phyloP scores from a whole-genome alignment of 106 monocot genomes.

The Dendrobium catenatum region DNA sequence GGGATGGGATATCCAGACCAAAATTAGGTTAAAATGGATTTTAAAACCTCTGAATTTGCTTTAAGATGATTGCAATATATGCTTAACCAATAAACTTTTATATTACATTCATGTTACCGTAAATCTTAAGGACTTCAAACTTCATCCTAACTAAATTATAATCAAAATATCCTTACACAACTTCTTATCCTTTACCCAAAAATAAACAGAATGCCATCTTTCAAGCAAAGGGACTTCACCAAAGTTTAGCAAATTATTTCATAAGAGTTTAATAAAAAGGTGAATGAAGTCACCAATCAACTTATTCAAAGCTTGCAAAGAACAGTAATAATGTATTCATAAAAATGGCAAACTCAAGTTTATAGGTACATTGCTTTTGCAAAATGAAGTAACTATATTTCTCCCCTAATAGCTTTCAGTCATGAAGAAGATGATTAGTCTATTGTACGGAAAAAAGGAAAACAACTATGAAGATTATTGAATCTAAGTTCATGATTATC shows the following conservation, averaged over 20 bases:
- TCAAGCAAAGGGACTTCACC: neutral
- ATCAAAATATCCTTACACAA: too few species aligned
- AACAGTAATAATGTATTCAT: neutral
- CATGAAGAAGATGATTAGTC: neutral
- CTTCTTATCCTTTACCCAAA: neutral
- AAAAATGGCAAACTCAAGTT: neutral
- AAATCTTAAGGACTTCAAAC: too few species aligned
- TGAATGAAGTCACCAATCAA: neutral
- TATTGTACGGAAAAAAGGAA: neutral
- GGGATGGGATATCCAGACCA: too few species aligned
- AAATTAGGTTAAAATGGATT: too few species aligned
- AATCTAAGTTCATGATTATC: neutral
- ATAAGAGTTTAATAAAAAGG: neutral
- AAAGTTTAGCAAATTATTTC: neutral
- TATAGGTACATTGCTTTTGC: neutral
- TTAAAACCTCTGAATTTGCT: too few species aligned
- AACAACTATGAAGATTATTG: neutral
- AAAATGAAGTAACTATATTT: neutral
- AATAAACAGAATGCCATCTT: neutral
- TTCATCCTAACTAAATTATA: too few species aligned
- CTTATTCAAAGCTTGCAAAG: neutral
- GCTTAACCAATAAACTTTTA: too few species aligned
- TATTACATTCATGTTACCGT: too few species aligned
- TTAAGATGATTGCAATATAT: too few species aligned
- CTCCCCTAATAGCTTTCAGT: neutral